phyloP scores from a whole-genome alignment of 2,329 filamentous ascomycete genomes.

The Harringtonia lauricola region DNA sequence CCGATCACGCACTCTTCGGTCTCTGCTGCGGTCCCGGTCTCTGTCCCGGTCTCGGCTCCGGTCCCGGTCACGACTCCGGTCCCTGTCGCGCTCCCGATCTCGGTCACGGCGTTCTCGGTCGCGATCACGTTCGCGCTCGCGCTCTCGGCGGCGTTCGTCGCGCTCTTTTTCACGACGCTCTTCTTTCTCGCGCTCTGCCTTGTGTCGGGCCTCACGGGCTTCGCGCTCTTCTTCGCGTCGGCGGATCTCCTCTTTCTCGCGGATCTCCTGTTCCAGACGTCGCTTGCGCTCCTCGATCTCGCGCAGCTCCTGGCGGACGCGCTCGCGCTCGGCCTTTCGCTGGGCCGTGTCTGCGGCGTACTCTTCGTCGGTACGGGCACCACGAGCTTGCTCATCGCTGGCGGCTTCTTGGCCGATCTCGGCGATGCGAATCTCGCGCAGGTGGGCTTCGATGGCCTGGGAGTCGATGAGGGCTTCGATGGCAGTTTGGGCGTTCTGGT shows the following conservation, averaged over 20 bases:
- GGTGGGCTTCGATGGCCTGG: conserved; percentile 53
- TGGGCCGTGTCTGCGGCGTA: conserved; percentile 57
- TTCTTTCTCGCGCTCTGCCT: conserved; percentile 26
- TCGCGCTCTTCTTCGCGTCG: conserved; percentile 22
- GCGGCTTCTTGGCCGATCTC: conserved; percentile 63
- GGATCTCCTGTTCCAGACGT: conserved; percentile 45
- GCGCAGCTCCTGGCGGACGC: conserved; percentile 47
- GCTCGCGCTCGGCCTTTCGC: conserved; percentile 49
- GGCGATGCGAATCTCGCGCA: conserved; percentile 54
- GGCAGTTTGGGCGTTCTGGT: conserved; percentile 57
- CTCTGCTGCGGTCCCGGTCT: conserved; percentile 11
- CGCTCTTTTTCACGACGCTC: conserved; percentile 28
- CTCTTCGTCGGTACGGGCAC: conserved; percentile 62
- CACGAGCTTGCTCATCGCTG: conserved; percentile 50
- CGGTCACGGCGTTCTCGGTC: conserved; percentile 30
- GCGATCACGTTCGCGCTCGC: conserved; percentile 27
- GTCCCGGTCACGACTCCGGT: conserved; percentile 20
- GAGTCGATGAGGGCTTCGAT: conserved; percentile 60
- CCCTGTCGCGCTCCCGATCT: conserved; percentile 22
- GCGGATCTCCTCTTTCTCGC: conserved; percentile 29
- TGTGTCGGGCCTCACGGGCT: conserved; percentile 20
- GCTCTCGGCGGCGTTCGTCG: conserved; percentile 23
- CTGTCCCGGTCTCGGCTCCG: conserved; percentile 18
- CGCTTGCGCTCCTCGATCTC: conserved; percentile 51
- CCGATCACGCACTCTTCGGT: not conserved